phyloP scores from a whole-genome alignment of 1,284 basidiomycete species.

The Rhodotorula sp. region DNA sequence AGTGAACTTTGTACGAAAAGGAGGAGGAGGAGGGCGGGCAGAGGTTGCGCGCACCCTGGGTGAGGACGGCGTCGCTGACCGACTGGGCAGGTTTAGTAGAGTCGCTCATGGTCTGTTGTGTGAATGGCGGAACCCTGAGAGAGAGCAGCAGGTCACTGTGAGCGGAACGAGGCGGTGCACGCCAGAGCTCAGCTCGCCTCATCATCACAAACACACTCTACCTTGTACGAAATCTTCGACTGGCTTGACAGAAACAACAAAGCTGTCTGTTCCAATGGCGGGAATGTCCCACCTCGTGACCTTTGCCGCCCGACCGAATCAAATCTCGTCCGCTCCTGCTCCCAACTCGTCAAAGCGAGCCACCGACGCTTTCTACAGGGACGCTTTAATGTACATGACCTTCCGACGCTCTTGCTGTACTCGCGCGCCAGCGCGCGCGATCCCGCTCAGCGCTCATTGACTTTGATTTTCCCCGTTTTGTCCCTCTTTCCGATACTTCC shows the following conservation, averaged over 20 bases:
- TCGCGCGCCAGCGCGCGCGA: too few species aligned
- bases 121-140: not conserved
- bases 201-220: not conserved
- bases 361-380: constrained; percentile 29
- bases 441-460: not conserved
- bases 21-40: not conserved
- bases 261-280: not conserved
- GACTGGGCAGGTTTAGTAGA: constrained; percentile 3
- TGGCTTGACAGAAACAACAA: not conserved
- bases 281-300: not conserved
- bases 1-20: not conserved
- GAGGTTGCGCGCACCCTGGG: constrained; percentile 29
- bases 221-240: not conserved
- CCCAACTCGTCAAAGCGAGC: not conserved
- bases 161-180: not conserved
- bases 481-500: not conserved
- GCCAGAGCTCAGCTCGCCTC: not conserved
- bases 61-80: constrained; percentile 31
- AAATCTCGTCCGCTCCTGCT: constrained; percentile 7
- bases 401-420: too few species aligned
- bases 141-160: not conserved
- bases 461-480: not conserved
- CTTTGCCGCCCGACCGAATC: constrained; percentile 1
- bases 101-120: constrained; percentile 11
- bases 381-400: constrained; percentile 9